Conservation (phyloP, 2,329 filamentous ascomycete species). For the Trichophyton simii region DNA sequence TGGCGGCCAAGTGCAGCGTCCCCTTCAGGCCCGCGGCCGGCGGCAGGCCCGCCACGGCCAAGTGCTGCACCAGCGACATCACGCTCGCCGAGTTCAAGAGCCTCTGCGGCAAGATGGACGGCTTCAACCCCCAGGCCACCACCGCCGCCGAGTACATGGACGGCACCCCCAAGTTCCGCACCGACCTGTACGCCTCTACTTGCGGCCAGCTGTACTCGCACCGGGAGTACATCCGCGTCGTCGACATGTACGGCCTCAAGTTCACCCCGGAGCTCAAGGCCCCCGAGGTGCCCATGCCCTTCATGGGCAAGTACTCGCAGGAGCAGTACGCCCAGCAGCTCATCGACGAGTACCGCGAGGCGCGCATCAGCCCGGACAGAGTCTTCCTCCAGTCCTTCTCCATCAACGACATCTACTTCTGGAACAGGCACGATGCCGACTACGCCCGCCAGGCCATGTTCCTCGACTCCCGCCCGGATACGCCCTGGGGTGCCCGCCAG, state of each 20-base stretch:
- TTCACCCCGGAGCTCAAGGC: slow-evolving; percentile 59
- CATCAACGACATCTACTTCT: slow-evolving; percentile 53
- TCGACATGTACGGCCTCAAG: slow-evolving; percentile 46
- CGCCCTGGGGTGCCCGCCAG: slow-evolving; percentile 36
- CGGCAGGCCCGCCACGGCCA: slow-evolving; percentile 44
- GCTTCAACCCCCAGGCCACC: slow-evolving; percentile 45
- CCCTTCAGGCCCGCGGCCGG: slow-evolving; percentile 47
- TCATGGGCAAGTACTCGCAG: slow-evolving; percentile 51
- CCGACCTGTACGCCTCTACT: slow-evolving; percentile 45
- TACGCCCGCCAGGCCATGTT: slow-evolving; percentile 52
- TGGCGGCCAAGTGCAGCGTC: slow-evolving; percentile 51
- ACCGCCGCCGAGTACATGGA: slow-evolving; percentile 46
- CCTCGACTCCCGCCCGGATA: slow-evolving; percentile 51
- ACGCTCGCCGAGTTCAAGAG: slow-evolving; percentile 54
- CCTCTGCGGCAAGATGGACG: slow-evolving; percentile 61
- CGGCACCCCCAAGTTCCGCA: slow-evolving; percentile 50
- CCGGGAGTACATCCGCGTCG: slow-evolving; percentile 49
- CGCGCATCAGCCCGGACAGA: slow-evolving; percentile 40
- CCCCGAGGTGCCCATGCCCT: slow-evolving; percentile 58
- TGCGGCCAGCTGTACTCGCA: slow-evolving; percentile 52
- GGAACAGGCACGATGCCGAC: slow-evolving; percentile 48
- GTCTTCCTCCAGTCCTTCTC: slow-evolving; percentile 56
- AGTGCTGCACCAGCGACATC: slow-evolving; percentile 61
- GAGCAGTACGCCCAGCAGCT: slow-evolving; percentile 52
- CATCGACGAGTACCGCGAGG: slow-evolving; percentile 46